Evolutionary conservation across 495 filamentous ascomycete genomes (phyloP).

Genomic region (Hypomontagnella submonticulosa): DNA sequence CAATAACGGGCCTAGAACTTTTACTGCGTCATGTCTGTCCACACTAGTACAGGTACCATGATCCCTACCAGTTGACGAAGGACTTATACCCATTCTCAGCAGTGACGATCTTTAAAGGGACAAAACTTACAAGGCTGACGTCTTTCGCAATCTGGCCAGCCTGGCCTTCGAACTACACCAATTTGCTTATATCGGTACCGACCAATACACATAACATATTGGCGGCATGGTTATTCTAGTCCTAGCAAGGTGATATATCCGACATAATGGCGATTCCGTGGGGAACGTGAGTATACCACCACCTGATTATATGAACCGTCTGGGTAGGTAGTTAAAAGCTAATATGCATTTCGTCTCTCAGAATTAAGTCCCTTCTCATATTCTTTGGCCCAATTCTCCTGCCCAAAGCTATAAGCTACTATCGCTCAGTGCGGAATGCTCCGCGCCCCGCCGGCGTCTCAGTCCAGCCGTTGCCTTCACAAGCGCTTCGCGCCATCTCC

Average conservation of each 20-base stretch:
- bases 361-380: slow-evolving; percentile 80
- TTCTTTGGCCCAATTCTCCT: slow-evolving; percentile 89
- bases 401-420: slow-evolving; percentile 75
- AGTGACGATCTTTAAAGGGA: slow-evolving; percentile 18
- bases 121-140: slow-evolving; percentile 2
- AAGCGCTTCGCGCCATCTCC: slow-evolving; percentile 62
- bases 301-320: background rate
- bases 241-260: slow-evolving; percentile 14
- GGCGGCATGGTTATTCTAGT: slow-evolving; percentile 34
- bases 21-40: slow-evolving; percentile 18
- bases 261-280: slow-evolving; percentile 56
- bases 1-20: background rate
- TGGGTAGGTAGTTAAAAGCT: background rate
- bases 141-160: background rate
- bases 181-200: background rate
- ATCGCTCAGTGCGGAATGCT: slow-evolving; percentile 68
- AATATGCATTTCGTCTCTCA: slow-evolving; percentile 44
- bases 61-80: no score
- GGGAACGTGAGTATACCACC: slow-evolving; percentile 57
- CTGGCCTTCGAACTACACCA: slow-evolving; percentile 12
- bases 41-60: slow-evolving; percentile 29
- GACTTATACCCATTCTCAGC: background rate
- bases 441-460: slow-evolving; percentile 59
- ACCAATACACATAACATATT: slow-evolving; percentile 1
- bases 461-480: slow-evolving; percentile 69